Conservation (phyloP, 1,139 yeast species). For the Sugiyamaella pinicola region DNA sequence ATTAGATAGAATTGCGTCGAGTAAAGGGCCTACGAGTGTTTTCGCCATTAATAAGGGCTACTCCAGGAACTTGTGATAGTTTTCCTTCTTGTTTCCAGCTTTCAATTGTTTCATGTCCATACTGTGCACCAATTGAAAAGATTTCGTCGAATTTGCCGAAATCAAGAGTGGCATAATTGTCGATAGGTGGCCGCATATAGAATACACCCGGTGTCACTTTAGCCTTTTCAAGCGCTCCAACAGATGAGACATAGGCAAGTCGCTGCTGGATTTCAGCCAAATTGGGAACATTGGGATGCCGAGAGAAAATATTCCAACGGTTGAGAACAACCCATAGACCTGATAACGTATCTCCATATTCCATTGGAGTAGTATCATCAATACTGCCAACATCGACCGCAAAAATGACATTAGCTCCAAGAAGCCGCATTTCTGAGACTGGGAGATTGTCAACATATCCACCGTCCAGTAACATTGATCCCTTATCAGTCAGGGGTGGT, state of each 20-base stretch:
- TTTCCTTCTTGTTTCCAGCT: slow-evolving; percentile 56
- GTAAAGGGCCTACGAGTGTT: slow-evolving; percentile 37
- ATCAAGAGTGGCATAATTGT: slow-evolving; percentile 85
- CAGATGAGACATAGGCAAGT: slow-evolving; percentile 92
- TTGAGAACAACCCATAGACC: slow-evolving; percentile 91
- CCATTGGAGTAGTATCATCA: slow-evolving; percentile 88
- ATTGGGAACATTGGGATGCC: slow-evolving; percentile 85
- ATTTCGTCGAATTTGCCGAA: slow-evolving; percentile 92
- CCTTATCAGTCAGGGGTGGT: slow-evolving; percentile 81
- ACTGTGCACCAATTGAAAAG: slow-evolving; percentile 73
- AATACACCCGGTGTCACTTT: slow-evolving; percentile 82
- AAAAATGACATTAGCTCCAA: slow-evolving; percentile 84
- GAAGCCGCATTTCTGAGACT: slow-evolving; percentile 78
- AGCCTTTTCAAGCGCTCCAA: slow-evolving; percentile 86
- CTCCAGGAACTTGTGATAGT: slow-evolving; percentile 67
- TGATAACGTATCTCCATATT: slow-evolving; percentile 88
- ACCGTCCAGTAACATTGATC: slow-evolving; percentile 92
- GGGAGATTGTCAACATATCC: slow-evolving; percentile 95
- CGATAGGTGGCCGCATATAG: slow-evolving; percentile 94
- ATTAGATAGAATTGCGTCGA: slow-evolving; percentile 70
- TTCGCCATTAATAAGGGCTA: slow-evolving; percentile 36
- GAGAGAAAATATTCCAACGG: slow-evolving; percentile 88
- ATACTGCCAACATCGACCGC: slow-evolving; percentile 98
- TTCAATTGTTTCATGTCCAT: slow-evolving; percentile 63
- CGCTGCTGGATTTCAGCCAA: slow-evolving; percentile 95